A percentile compares a stretch with the other conserved stretches of the same genome.
phyloP scores from a whole-genome alignment of 345 rosid species.

The Eucalyptus guilfoylei region DNA sequence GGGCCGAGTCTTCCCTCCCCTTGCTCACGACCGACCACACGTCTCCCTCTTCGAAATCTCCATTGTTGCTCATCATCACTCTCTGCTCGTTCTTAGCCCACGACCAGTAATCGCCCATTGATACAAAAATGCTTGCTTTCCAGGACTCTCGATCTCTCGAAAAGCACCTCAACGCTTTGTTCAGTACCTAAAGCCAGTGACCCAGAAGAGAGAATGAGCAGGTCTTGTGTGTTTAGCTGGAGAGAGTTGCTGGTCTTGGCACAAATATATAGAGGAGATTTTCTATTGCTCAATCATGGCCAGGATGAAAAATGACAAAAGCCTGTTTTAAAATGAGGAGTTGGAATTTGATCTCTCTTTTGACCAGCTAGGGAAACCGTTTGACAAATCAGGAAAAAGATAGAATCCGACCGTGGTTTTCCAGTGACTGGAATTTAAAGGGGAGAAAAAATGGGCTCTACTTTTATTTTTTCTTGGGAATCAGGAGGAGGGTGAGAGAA shows the following conservation, averaged over 20 bases:
- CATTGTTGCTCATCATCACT: constrained; percentile 13
- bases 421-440: not conserved
- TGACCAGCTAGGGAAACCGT: not conserved
- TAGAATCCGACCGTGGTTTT: not conserved
- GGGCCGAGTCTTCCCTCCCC: constrained; percentile 1
- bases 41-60: constrained; percentile 72
- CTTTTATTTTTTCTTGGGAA: not conserved
- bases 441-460: not conserved
- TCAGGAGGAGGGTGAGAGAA: constrained; percentile 12
- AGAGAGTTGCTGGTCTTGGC: not conserved
- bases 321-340: not conserved
- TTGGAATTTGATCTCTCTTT: not conserved
- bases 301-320: not conserved
- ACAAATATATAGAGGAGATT: not conserved
- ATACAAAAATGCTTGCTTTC: not conserved
- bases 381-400: not conserved
- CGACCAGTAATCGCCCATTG: constrained; percentile 22
- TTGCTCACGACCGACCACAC: constrained; percentile 42
- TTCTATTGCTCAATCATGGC: not conserved
- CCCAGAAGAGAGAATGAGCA: not conserved
- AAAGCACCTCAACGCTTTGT: not conserved
- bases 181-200: not conserved
- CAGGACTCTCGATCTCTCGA: not conserved
- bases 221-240: not conserved
- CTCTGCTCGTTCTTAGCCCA: not conserved